Percentiles rank a stretch among this genome's conserved stretches.
Evolutionary conservation across 177 flowering plant species (phyloP).

Genomic region (Vitis hybrid): DNA sequence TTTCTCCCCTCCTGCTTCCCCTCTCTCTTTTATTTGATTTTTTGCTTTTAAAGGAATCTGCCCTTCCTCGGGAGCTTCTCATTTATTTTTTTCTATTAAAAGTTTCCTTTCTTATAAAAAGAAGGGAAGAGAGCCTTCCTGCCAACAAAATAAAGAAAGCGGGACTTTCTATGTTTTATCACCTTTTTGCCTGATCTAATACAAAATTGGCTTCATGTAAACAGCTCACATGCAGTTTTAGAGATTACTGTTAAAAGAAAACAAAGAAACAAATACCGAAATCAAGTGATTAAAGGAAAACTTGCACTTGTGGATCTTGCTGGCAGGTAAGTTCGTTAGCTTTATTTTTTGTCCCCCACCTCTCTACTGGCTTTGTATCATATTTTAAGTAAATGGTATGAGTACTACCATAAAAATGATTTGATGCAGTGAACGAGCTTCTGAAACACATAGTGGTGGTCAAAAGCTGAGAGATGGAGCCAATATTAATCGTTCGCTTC

Average conservation of each 20-base stretch:
- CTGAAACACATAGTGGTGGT: conserved; percentile 87
- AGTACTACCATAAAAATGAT: conserved; percentile 6
- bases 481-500: conserved; percentile 88
- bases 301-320: conserved; percentile 97
- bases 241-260: conserved; percentile 79
- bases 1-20: no score
- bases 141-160: no score
- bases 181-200: conserved; percentile 12
- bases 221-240: conserved; percentile 89
- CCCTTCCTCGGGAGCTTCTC: no score
- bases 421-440: conserved; percentile 80
- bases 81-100: no score
- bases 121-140: no score
- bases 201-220: conserved; percentile 1
- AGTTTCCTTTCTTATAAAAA: no score
- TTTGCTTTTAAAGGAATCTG: no score
- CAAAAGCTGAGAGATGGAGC: conserved; percentile 95
- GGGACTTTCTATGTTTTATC: not conserved
- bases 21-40: no score
- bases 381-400: conserved; percentile 1
- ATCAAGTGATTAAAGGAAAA: conserved; percentile 78
- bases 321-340: conserved; percentile 47
- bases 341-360: not conserved
- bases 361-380: not conserved
- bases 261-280: conserved; percentile 58